phyloP scores from a whole-genome alignment of 148 eudicot genomes.

The Suaeda aralocaspica region DNA sequence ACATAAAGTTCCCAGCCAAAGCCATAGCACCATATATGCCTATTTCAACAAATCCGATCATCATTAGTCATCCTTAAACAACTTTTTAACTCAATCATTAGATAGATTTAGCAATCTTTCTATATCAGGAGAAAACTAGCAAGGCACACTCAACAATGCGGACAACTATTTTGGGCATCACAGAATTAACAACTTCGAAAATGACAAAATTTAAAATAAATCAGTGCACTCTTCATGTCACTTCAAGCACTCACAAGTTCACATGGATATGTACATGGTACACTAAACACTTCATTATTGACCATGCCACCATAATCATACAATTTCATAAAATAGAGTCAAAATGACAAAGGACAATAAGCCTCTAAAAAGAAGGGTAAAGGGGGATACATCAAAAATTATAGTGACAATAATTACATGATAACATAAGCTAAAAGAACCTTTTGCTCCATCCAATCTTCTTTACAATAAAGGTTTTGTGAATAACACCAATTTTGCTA shows the following conservation, averaged over 20 bases:
- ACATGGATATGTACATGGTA: neutral
- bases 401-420: neutral
- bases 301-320: too few species aligned
- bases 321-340: too few species aligned
- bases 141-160: neutral
- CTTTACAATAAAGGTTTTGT: neutral
- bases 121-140: neutral
- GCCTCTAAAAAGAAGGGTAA: too few species aligned
- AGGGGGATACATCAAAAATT: too few species aligned
- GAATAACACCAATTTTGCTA: neutral
- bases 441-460: neutral
- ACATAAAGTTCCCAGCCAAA: constrained; percentile 78
- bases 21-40: constrained; percentile 98
- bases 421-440: neutral
- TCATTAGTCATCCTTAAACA: too few species aligned
- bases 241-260: neutral
- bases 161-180: neutral
- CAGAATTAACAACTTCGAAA: neutral
- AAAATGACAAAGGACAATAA: too few species aligned
- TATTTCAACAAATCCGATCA: constrained; percentile 36
- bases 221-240: neutral
- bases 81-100: neutral
- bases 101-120: neutral
- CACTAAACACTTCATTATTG: neutral
- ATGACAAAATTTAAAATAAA: neutral